Percentiles rank a stretch among this genome's conserved stretches.
These are phyloP conservation scores for Discostella stelligeroides DNA, from an alignment of 108 stramenopile genomes.

Conservation along the genomic window DNA sequence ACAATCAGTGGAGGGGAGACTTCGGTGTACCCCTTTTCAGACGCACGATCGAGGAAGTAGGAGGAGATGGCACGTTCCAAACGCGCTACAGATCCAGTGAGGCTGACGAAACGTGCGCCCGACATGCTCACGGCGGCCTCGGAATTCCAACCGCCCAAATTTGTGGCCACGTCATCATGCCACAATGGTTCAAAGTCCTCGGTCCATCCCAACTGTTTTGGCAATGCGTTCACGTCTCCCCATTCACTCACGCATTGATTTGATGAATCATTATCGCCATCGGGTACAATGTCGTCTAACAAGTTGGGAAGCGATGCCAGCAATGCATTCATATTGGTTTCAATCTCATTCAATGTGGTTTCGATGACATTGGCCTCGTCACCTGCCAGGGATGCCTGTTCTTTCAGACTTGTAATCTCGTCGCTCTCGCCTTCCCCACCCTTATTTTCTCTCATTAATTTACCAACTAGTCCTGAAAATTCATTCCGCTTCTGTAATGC, in stretches of 20 bases:
- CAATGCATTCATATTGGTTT: constrained; percentile 68
- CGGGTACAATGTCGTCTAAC: constrained; percentile 89
- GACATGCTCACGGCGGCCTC: constrained; percentile 91
- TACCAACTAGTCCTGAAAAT: constrained; percentile 68
- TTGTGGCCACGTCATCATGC: constrained; percentile 95
- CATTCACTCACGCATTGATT: constrained; percentile 85
- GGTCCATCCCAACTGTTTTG: constrained; percentile 74
- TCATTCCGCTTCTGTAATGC: constrained; percentile 76
- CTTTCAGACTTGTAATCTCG: constrained; percentile 30
- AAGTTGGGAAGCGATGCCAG: constrained; percentile 91
- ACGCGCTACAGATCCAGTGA: constrained; percentile 83
- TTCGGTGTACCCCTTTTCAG: constrained; percentile 88
- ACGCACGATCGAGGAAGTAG: constrained; percentile 87
- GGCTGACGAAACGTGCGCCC: constrained; percentile 91
- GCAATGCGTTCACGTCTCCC: constrained; percentile 74
- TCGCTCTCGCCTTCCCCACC: constrained; percentile 65
- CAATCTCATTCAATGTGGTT: constrained; percentile 62
- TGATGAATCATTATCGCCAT: constrained; percentile 81
- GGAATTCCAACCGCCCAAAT: constrained; percentile 83
- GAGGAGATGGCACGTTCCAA: constrained; percentile 94
- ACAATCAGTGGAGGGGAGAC: constrained; percentile 91
- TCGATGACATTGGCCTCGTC: constrained; percentile 65
- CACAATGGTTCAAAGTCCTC: constrained; percentile 83
- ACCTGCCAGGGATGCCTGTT: constrained; percentile 45
- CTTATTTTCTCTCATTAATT: constrained; percentile 60